These are phyloP conservation scores for Sphaerostilbella broomeana DNA, from an alignment of 2,329 filamentous ascomycete species.

Conservation along the genomic window DNA sequence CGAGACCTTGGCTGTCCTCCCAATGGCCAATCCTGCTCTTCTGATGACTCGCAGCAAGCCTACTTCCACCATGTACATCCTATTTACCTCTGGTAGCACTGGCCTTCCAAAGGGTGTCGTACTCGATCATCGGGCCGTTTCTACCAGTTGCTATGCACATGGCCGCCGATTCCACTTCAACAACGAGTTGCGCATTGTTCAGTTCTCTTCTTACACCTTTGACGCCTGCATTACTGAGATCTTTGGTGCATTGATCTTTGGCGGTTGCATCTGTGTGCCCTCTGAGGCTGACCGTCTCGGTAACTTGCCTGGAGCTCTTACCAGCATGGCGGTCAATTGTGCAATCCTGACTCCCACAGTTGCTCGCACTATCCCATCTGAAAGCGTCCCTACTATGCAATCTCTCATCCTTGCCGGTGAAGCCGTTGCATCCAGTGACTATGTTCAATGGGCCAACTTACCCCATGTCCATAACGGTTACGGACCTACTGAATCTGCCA, in stretches of 20 bases:
- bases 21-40: too few relatives aligned
- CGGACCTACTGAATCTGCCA: constrained; percentile 13
- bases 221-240: constrained; percentile 14
- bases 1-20: too few relatives aligned
- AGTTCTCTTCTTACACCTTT: constrained; percentile 15
- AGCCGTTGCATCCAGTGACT: background rate
- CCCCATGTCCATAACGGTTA: constrained; percentile 10
- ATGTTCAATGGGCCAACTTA: background rate
- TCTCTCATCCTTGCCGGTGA: background rate
- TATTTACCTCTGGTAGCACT: constrained; percentile 18
- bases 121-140: constrained; percentile 13
- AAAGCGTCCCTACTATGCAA: background rate
- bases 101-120: constrained; percentile 18
- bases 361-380: background rate
- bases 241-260: constrained; percentile 7
- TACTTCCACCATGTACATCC: constrained; percentile 11
- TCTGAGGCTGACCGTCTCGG: too few relatives aligned
- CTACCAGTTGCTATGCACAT: too few relatives aligned
- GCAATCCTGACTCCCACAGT: constrained; percentile 1
- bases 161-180: background rate
- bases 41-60: too few relatives aligned
- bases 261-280: constrained; percentile 12
- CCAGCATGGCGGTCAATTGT: background rate
- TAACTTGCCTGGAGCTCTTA: too few relatives aligned
- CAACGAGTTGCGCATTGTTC: constrained; percentile 2